These are phyloP conservation scores for Epichloe glyceriae DNA, from an alignment of 2,329 filamentous ascomycete species.

Conservation along the genomic window DNA sequence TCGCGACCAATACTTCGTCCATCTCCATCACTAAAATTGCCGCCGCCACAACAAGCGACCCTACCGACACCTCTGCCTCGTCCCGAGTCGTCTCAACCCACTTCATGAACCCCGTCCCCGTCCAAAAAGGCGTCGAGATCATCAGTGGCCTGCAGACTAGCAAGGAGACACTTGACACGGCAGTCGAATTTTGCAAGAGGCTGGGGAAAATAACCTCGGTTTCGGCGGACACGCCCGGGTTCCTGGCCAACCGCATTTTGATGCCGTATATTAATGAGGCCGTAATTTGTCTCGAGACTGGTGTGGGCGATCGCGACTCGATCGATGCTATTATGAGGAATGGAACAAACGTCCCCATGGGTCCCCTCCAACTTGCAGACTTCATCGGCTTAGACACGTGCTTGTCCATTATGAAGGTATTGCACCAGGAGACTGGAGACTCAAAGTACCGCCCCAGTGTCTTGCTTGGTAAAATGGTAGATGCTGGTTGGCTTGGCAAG, in stretches of 20 bases:
- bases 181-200: conserved; percentile 71
- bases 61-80: conserved; percentile 65
- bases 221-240: conserved; percentile 82
- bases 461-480: conserved; percentile 85
- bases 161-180: conserved; percentile 64
- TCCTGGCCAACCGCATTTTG: conserved; percentile 89
- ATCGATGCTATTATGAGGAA: conserved; percentile 99
- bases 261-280: conserved; percentile 99
- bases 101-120: conserved; percentile 97
- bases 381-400: conserved; percentile 97
- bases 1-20: conserved; percentile 97
- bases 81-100: conserved; percentile 90
- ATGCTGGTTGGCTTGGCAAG: conserved; percentile 95
- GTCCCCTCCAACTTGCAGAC: conserved; percentile 81
- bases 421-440: conserved; percentile 84
- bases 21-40: conserved; percentile 96
- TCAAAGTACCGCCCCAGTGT: conserved; percentile 90
- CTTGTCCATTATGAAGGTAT: conserved; percentile 89
- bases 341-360: conserved; percentile 97
- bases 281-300: conserved; percentile 88
- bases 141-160: conserved; percentile 91
- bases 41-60: conserved; percentile 66
- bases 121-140: conserved; percentile 96
- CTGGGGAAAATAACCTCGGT: conserved; percentile 90
- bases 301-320: conserved; percentile 74